These are phyloP conservation scores for Rhizophora mangle DNA, from an alignment of 345 rosid species.

Conservation along the genomic window DNA sequence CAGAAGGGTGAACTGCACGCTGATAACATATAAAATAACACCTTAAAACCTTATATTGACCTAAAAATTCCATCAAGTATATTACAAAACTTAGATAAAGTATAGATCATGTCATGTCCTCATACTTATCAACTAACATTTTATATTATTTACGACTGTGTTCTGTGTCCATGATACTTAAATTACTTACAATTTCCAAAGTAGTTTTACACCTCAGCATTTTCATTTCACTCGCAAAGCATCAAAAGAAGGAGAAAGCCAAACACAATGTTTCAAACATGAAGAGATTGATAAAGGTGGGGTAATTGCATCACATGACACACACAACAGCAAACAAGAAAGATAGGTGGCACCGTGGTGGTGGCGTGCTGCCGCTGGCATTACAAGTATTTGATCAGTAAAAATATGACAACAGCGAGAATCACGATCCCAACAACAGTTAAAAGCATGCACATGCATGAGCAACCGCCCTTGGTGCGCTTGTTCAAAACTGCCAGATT, in stretches of 20 bases:
- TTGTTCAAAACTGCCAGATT: conserved; percentile 82
- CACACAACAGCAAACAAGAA: neutral
- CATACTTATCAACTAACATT: too few relatives aligned
- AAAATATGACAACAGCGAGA: conserved; percentile 60
- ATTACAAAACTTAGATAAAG: too few relatives aligned
- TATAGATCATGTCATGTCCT: too few relatives aligned
- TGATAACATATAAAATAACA: too few relatives aligned
- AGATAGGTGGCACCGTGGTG: neutral
- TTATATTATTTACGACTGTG: too few relatives aligned
- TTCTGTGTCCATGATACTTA: neutral
- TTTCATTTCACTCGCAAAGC: conserved; percentile 1
- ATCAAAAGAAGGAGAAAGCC: conserved; percentile 2
- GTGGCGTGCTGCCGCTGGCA: neutral
- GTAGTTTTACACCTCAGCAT: neutral
- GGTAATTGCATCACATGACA: conserved; percentile 8
- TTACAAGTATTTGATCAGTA: conserved; percentile 77
- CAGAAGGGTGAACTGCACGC: too few relatives aligned
- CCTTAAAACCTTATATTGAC: too few relatives aligned
- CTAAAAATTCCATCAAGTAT: too few relatives aligned
- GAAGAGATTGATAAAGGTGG: neutral
- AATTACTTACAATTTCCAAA: neutral
- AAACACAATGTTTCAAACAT: conserved; percentile 11
- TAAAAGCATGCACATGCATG: conserved; percentile 85
- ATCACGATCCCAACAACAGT: conserved; percentile 71
- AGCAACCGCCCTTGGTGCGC: conserved; percentile 86